Percentiles rank a stretch among this genome's conserved stretches.
Evolutionary conservation across 1,284 basidiomycete genomes (phyloP).

Genomic region (Meripilus lineatus): DNA sequence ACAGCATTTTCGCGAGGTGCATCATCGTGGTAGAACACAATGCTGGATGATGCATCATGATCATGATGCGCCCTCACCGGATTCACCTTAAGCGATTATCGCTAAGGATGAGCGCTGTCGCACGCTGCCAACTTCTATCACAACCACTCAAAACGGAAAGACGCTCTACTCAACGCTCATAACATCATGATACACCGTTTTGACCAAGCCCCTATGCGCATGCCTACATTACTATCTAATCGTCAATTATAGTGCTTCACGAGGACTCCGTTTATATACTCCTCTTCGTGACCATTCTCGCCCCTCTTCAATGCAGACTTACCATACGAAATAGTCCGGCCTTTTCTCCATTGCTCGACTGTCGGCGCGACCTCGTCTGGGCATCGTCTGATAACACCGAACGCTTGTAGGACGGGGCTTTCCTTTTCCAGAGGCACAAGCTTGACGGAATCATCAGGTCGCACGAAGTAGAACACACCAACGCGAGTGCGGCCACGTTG

Average conservation of each 20-base stretch:
- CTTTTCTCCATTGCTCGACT: slow-evolving; percentile 36
- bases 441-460: slow-evolving; percentile 26
- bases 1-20: too few relatives aligned
- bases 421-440: slow-evolving; percentile 23
- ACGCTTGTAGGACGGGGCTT: slow-evolving; percentile 28
- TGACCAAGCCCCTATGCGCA: background rate
- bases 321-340: slow-evolving; percentile 29
- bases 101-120: too few relatives aligned
- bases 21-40: too few relatives aligned
- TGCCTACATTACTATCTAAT: background rate
- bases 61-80: too few relatives aligned
- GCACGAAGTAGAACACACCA: slow-evolving; percentile 39
- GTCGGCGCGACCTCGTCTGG: slow-evolving; percentile 30
- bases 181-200: background rate
- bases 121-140: too few relatives aligned
- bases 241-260: slow-evolving; percentile 31
- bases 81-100: too few relatives aligned
- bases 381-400: slow-evolving; percentile 27
- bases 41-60: too few relatives aligned
- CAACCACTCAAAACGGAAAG: too few relatives aligned
- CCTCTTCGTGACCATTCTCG: slow-evolving; percentile 23
- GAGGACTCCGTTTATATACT: slow-evolving; percentile 28
- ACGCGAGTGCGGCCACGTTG: slow-evolving; percentile 38
- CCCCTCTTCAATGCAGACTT: slow-evolving; percentile 22
- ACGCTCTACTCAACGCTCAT: too few relatives aligned